These are phyloP conservation scores for Boletus barrowsii DNA, from an alignment of 768 basidiomycete species.

Conservation along the genomic window DNA sequence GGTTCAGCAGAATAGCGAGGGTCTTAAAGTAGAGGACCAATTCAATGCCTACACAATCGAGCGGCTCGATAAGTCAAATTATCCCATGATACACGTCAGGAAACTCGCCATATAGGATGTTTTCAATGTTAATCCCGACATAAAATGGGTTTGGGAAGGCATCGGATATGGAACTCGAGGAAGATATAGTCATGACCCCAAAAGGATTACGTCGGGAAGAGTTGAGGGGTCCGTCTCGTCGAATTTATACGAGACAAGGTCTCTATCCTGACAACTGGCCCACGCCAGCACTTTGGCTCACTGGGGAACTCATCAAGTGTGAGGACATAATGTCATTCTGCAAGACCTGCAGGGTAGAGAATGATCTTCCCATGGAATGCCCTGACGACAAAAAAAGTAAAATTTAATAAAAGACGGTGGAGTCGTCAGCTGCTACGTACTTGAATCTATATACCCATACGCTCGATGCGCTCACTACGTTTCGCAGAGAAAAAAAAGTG, in stretches of 20 bases:
- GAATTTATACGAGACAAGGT: too few species aligned
- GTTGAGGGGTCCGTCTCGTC: too few species aligned
- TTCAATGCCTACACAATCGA: conserved; percentile 17
- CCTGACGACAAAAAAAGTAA: neutral
- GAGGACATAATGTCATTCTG: neutral
- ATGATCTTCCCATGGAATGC: neutral
- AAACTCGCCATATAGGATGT: conserved; percentile 22
- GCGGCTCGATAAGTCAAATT: neutral
- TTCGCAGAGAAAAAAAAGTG: too few species aligned
- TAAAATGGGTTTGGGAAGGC: conserved; percentile 12
- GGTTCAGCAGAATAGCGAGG: conserved; percentile 12
- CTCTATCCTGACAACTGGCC: too few species aligned
- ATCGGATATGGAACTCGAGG: neutral
- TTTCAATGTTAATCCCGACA: conserved; percentile 16
- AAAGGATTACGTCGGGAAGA: too few species aligned
- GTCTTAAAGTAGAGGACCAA: conserved; percentile 24
- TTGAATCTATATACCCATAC: neutral
- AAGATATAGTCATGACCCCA: neutral
- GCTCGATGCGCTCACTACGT: too few species aligned
- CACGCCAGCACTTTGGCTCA: neutral
- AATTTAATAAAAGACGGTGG: neutral
- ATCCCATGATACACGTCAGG: neutral
- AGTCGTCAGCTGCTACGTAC: neutral
- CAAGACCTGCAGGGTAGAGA: neutral
- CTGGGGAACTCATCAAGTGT: neutral